Evolutionary conservation across 257 asterid genomes (phyloP).

Genomic region (Capsicum baccatum): DNA sequence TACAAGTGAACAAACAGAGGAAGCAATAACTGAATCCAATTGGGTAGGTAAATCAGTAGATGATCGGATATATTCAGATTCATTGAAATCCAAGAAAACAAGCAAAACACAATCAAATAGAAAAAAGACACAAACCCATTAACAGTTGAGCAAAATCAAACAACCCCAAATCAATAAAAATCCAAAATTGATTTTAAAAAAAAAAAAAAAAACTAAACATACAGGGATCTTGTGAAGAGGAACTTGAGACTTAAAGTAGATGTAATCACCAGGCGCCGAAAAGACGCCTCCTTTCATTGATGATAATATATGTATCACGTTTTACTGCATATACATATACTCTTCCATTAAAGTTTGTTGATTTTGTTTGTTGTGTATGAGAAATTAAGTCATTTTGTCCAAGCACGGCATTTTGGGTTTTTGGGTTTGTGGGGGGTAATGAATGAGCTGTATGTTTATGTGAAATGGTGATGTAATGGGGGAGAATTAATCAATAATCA

Average conservation of each 20-base stretch:
- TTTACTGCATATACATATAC: slow-evolving; percentile 5
- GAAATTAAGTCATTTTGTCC: too few relatives aligned
- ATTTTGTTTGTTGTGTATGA: not conserved
- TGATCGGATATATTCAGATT: slow-evolving; percentile 9
- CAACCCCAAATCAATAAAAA: slow-evolving; percentile 35
- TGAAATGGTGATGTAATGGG: too few relatives aligned
- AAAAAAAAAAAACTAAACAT: slow-evolving; percentile 39
- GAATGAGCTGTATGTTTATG: too few relatives aligned
- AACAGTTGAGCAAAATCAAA: not conserved
- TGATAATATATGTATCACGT: slow-evolving; percentile 20
- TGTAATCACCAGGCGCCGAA: slow-evolving; percentile 96
- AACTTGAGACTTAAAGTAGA: slow-evolving; percentile 98
- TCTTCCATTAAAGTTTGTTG: not conserved
- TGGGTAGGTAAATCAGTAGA: not conserved
- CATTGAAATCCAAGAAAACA: not conserved
- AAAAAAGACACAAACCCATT: slow-evolving; percentile 27
- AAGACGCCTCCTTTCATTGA: slow-evolving; percentile 94
- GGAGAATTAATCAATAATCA: too few relatives aligned
- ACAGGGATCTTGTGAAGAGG: slow-evolving; percentile 99
- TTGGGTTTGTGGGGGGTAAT: too few relatives aligned
- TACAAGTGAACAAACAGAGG: too few relatives aligned
- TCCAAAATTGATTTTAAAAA: slow-evolving; percentile 10
- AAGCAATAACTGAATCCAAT: not conserved
- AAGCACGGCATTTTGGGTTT: too few relatives aligned
- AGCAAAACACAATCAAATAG: slow-evolving; percentile 18